These are phyloP conservation scores for Heliamphora exappendiculata DNA, from an alignment of 148 eudicot species.

Conservation along the genomic window DNA sequence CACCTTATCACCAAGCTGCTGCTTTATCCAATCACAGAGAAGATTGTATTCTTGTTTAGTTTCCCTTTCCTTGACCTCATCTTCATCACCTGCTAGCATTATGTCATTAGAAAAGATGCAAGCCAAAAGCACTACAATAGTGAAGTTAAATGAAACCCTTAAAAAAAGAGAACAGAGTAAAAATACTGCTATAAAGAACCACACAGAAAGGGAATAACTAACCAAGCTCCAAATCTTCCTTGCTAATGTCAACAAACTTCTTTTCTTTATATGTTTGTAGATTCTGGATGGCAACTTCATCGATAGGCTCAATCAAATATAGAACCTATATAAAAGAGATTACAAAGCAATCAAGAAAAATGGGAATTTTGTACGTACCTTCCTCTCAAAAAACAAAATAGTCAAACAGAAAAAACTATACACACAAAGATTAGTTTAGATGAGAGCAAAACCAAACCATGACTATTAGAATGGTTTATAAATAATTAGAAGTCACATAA, in stretches of 20 bases:
- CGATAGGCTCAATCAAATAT: constrained; percentile 85
- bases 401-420: not conserved
- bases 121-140: not conserved
- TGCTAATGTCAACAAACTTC: constrained; percentile 99
- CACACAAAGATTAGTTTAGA: not conserved
- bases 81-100: constrained; percentile 61
- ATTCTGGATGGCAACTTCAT: constrained; percentile 94
- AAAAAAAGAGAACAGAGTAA: no score
- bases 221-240: constrained; percentile 99
- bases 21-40: constrained; percentile 98
- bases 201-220: constrained; percentile 8
- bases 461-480: not conserved
- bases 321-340: constrained; percentile 36
- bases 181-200: not conserved
- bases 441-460: not conserved
- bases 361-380: not conserved
- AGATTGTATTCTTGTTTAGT: constrained; percentile 76
- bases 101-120: constrained; percentile 1
- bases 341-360: not conserved
- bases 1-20: constrained; percentile 97
- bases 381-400: not conserved
- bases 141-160: not conserved
- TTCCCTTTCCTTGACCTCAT: constrained; percentile 89
- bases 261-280: constrained; percentile 92
- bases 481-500: not conserved